Evolutionary conservation across 2,329 filamentous ascomycete species (phyloP), one percentile per base, ranked within the genome.

Genomic region (Cordyceps tenuipes): DNA sequence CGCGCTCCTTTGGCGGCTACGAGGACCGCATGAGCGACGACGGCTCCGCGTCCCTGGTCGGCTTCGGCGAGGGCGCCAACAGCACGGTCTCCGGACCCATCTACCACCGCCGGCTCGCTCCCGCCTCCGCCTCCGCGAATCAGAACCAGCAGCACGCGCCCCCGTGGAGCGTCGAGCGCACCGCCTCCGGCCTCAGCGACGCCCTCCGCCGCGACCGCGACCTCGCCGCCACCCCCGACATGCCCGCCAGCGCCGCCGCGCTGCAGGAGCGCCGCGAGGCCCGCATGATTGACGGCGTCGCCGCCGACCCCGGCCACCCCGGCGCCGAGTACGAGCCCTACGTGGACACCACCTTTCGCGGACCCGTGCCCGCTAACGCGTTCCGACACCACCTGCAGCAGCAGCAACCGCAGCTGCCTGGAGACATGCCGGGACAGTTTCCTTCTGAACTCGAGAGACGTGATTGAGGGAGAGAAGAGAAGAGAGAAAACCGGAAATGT

Each of bases 11-110:
- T 2, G 77, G 76, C 21, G 80, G 76, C 4, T 82, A 76, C 61
- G 81, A 84, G 62, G 89, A 90, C 65, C 89, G 88, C 62, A 88
- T 94, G 81, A 93, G 89, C 67, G 91, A 96, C 67, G 91, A 96
- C 68, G 88, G 87, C 8, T 87, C 86, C 57, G 90, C 87, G 2
- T 93, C 88, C 63, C 79, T 97, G 6, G 93, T 97, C 10, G 93
- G 89, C 0, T 97, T 97, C 66, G 93, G 93, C 54, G 92, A 97
- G 72, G 93, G 92, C 39, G 92, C 93, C 10, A 90, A 88, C 66
- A 91, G 88, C 71, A 91, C 91, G 5, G 86, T 92, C 61, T 90
- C 86, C 62, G 91, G 91, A 0, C 90, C 90, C 44, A 88, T 89
- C 69, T 82, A 89, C 74, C 77, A 82, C 71, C 75, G 81, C 62